A percentile compares a stretch with the other conserved stretches of the same genome.
Evolutionary conservation across 768 basidiomycete genomes (phyloP).

Genomic region (Pleurotus giganteus): DNA sequence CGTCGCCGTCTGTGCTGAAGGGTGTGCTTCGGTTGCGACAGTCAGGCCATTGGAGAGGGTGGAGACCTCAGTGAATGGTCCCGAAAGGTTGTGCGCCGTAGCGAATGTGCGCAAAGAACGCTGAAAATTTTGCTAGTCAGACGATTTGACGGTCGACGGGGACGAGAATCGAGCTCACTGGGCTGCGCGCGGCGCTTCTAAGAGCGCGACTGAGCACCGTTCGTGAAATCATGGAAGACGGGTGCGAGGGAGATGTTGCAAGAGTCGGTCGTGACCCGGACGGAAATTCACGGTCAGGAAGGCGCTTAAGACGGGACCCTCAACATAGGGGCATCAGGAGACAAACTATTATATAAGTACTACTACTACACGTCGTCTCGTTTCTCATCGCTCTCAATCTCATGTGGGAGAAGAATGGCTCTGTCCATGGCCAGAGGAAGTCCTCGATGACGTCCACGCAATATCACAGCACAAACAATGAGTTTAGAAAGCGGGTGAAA

Average conservation of each 20-base stretch:
- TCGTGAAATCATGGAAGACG: conserved; percentile 33
- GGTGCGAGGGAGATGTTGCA: conserved; percentile 1
- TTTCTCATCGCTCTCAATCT: neutral
- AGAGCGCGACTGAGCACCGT: conserved; percentile 42
- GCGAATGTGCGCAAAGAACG: conserved; percentile 69
- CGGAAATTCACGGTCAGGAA: conserved; percentile 6
- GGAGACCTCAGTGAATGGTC: conserved; percentile 86
- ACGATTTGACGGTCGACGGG: neutral
- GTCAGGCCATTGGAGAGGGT: conserved; percentile 95
- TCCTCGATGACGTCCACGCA: conserved; percentile 26
- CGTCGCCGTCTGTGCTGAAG: conserved; percentile 94
- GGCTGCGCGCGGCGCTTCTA: conserved; percentile 37
- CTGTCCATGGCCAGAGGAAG: conserved; percentile 2
- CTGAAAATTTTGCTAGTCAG: conserved; percentile 23
- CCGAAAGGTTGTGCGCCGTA: conserved; percentile 60
- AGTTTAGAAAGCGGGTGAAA: conserved; percentile 83
- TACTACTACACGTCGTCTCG: neutral
- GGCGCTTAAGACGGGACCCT: neutral
- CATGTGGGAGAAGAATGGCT: conserved; percentile 1
- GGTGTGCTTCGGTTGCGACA: conserved; percentile 88
- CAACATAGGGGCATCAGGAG: neutral
- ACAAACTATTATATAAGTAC: neutral
- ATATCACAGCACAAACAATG: conserved; percentile 83
- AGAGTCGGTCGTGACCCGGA: neutral
- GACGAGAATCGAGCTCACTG: conserved; percentile 24